A percentile compares a stretch with the other conserved stretches of the same genome.
phyloP scores from a whole-genome alignment of 1,284 basidiomycete species.

The Ganoderma sinense region DNA sequence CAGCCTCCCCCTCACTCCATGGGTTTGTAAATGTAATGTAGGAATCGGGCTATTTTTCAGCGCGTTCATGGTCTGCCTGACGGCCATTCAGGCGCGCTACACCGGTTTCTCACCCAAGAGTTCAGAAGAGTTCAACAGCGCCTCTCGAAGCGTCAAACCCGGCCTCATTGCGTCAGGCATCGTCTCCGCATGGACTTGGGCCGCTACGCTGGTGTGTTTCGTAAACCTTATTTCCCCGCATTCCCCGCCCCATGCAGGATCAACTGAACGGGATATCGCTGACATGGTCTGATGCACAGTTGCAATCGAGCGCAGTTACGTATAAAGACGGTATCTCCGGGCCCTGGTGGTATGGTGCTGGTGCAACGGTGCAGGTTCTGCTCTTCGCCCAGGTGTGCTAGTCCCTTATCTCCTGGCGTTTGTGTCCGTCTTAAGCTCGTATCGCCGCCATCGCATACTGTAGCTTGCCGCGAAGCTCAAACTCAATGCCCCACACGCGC shows the following conservation, averaged over 20 bases:
- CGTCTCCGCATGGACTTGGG: slow-evolving; percentile 88
- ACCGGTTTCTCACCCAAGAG: slow-evolving; percentile 76
- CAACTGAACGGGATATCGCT: not conserved
- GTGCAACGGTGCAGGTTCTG: slow-evolving; percentile 60
- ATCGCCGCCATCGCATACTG: not conserved
- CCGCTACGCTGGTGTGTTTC: slow-evolving; percentile 67
- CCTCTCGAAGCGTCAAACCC: slow-evolving; percentile 84
- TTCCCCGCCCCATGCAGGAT: not conserved
- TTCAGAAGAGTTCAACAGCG: slow-evolving; percentile 85
- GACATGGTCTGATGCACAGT: slow-evolving; percentile 41
- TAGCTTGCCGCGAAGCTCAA: slow-evolving; percentile 64
- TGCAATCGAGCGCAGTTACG: slow-evolving; percentile 82
- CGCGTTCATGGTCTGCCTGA: slow-evolving; percentile 76
- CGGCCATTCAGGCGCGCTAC: slow-evolving; percentile 75
- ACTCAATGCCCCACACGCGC: slow-evolving; percentile 64
- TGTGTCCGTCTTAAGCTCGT: not conserved
- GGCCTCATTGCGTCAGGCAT: slow-evolving; percentile 92
- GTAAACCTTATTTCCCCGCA: not conserved
- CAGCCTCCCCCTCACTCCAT: not conserved
- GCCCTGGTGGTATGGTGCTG: slow-evolving; percentile 57
- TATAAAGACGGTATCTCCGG: slow-evolving; percentile 83
- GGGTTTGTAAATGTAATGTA: slow-evolving; percentile 46
- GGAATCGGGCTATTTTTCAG: slow-evolving; percentile 89
- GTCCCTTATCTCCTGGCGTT: not conserved
- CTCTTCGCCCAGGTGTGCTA: slow-evolving; percentile 50